Evolutionary conservation across 2,329 filamentous ascomycete species (phyloP), one percentile per base, ranked within the genome.

Genomic region (Xylariomycetidae sp.): DNA sequence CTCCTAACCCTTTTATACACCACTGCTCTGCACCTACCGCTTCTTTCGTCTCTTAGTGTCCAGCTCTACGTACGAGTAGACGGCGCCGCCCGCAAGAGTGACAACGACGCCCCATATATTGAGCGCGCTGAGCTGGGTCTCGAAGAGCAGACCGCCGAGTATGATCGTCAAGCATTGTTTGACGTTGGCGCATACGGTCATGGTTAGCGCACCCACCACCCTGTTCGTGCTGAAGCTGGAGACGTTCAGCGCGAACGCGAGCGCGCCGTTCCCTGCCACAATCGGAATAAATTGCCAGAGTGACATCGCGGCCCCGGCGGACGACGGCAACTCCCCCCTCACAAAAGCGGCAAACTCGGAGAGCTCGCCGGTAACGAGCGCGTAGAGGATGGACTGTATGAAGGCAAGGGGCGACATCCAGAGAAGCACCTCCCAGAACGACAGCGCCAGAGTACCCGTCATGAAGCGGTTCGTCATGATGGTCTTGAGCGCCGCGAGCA

Each of bases 391-490:
- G 12, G 72, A 72, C 54, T 79, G 74, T 23, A 70, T 47, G 25
- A 68, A 72, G 9, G 77, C 77, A 7, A 81, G 64, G 2, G 76
- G 77, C 10, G 73, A 77, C 72, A 80, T 75, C 53, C 74, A 69
- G 48, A 76, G 64, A n/a, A 80, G 67, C 13, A 80, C 66, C 49
- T 82, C 77, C 40, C 79, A 63, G 3, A 75, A 69, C 1, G 72
- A 69, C 4, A 80, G 67, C 14, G 69, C 66, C 17, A 80, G 64
- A 4, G 67, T 65, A 19, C 75, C 76, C 7, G 77, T 81, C 72
- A 80, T 78, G 48, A 81, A 69, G 48, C 73, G 70, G 58, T 81
- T 81, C 22, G 77, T 79, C 18, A 74, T 73, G 20, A 82, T 72
- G 2, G 76, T 80, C 65, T 81, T 81, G 55, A 72, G 44, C 12